These are phyloP conservation scores for Xylariaceae sp. DNA, from an alignment of 2,329 filamentous ascomycete species.

Conservation along the genomic window DNA sequence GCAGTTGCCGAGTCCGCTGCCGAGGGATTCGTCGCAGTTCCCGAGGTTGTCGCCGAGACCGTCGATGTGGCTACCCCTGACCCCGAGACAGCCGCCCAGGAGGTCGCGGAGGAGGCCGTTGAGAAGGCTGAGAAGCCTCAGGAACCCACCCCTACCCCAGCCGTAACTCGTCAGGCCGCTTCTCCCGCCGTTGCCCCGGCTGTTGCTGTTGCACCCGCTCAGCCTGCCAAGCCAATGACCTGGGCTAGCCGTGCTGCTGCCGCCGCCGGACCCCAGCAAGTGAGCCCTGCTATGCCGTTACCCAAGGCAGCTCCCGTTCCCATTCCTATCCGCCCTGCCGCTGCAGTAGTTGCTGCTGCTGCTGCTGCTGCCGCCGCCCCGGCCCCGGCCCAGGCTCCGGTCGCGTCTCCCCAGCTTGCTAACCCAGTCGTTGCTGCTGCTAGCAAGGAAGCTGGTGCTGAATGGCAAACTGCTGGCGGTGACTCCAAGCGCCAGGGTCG, in stretches of 20 bases:
- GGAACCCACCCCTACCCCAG: slow-evolving; percentile 53
- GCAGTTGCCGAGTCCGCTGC: slow-evolving; percentile 31
- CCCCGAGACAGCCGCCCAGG: slow-evolving; percentile 46
- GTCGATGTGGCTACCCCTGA: slow-evolving; percentile 36
- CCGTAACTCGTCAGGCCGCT: slow-evolving; percentile 42
- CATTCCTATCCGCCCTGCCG: slow-evolving; percentile 34
- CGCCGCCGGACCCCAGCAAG: slow-evolving; percentile 42
- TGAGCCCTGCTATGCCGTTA: slow-evolving; percentile 45
- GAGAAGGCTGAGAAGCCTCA: slow-evolving; percentile 63
- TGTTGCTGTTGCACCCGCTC: slow-evolving; percentile 46
- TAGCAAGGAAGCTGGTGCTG: slow-evolving; percentile 54
- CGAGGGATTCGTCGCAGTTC: slow-evolving; percentile 32
- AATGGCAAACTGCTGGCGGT: slow-evolving; percentile 84
- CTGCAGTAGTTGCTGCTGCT: slow-evolving; percentile 37
- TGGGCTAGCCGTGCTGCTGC: slow-evolving; percentile 69
- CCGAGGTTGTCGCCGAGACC: slow-evolving; percentile 24
- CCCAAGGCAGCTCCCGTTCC: slow-evolving; percentile 54
- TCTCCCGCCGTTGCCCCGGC: slow-evolving; percentile 32
- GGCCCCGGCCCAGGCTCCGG: slow-evolving; percentile 36
- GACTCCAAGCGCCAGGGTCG: slow-evolving; percentile 82
- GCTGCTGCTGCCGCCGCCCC: slow-evolving; percentile 42
- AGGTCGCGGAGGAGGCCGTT: slow-evolving; percentile 50
- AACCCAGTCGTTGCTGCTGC: slow-evolving; percentile 41
- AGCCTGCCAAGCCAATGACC: slow-evolving; percentile 58
- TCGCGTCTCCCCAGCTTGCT: slow-evolving; percentile 41